Conservation (phyloP, 2,329 filamentous ascomycete genomes). For the Trichoderma afroharzianum region DNA sequence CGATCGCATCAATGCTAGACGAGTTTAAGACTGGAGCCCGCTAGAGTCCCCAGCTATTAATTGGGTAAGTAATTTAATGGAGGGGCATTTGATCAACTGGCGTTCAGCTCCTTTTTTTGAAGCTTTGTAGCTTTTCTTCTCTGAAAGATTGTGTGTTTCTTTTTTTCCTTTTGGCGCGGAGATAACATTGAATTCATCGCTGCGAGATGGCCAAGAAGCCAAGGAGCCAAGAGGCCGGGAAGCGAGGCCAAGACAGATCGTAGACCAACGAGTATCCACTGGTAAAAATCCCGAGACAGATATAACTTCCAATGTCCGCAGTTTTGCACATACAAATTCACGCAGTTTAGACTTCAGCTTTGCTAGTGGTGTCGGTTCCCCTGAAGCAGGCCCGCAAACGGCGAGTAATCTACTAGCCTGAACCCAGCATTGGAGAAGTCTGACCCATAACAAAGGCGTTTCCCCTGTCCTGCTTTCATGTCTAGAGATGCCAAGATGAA, state of each 20-base stretch:
- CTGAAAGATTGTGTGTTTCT: neutral
- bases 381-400: conserved; percentile 5
- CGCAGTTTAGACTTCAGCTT: neutral
- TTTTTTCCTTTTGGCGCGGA: neutral
- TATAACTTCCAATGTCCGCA: neutral
- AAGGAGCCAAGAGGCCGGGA: neutral
- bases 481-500: neutral
- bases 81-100: neutral
- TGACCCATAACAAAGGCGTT: neutral
- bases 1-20: neutral
- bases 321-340: neutral
- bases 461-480: neutral
- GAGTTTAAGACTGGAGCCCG: neutral
- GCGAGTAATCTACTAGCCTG: neutral
- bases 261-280: neutral
- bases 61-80: neutral
- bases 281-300: neutral
- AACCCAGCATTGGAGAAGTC: neutral
- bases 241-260: neutral
- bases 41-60: neutral
- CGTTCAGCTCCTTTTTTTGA: neutral
- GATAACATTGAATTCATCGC: neutral
- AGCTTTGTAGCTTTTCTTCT: neutral
- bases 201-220: neutral
- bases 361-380: neutral